Evolutionary conservation across 78 protist genomes (phyloP).

Genomic region (Dictyostelium citrinum): DNA sequence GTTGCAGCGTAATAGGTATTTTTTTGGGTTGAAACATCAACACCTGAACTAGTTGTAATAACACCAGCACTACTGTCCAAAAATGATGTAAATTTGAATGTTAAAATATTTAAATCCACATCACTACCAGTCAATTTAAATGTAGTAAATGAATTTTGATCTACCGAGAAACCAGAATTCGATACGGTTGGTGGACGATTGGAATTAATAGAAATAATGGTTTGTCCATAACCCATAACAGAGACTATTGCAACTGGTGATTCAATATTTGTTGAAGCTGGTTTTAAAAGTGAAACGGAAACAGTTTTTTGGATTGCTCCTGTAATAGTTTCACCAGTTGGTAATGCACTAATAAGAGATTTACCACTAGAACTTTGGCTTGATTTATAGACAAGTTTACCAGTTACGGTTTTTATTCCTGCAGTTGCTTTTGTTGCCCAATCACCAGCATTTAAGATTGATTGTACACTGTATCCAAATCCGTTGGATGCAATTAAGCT

Average conservation of each 20-base stretch:
- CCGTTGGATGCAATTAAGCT: neutral
- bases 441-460: neutral
- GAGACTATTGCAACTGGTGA: neutral
- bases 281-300: neutral
- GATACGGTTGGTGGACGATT: neutral
- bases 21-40: neutral
- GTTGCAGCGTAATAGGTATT: neutral
- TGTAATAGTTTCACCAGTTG: neutral
- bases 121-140: neutral
- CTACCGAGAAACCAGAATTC: neutral
- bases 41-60: neutral
- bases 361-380: neutral
- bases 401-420: neutral
- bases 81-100: neutral
- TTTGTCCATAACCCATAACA: neutral
- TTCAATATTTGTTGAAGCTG: neutral
- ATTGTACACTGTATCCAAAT: neutral
- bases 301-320: neutral
- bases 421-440: neutral
- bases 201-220: neutral
- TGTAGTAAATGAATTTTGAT: neutral
- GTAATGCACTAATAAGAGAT: neutral
- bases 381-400: neutral
- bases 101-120: neutral
- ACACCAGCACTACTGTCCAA: neutral